These are phyloP conservation scores for Pogostemon cablin DNA, from an alignment of 257 asterid species.

Conservation along the genomic window DNA sequence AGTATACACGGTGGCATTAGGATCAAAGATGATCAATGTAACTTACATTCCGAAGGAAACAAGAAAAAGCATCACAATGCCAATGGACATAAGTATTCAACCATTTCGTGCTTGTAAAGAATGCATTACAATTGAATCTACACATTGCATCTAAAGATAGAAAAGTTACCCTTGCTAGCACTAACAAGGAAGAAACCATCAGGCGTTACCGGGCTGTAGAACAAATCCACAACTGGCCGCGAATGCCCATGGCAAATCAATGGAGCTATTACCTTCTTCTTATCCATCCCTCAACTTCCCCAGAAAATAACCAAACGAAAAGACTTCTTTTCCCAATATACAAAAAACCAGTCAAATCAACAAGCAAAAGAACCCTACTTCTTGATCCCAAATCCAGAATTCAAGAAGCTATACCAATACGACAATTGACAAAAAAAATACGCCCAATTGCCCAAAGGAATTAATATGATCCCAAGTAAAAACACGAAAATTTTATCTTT, in stretches of 20 bases:
- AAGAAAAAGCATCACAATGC: not conserved
- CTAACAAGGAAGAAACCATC: slow-evolving; percentile 96
- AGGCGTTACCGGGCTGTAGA: slow-evolving; percentile 92
- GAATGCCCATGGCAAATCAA: slow-evolving; percentile 99
- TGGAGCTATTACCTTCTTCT: slow-evolving; percentile 88
- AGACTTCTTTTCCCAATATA: slow-evolving; percentile 21
- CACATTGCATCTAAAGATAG: not conserved
- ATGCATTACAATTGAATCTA: not conserved
- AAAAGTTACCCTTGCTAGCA: slow-evolving; percentile 94
- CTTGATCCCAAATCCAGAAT: slow-evolving; percentile 46
- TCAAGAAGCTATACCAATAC: slow-evolving; percentile 34
- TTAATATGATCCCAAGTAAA: slow-evolving; percentile 15
- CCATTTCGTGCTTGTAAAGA: not conserved
- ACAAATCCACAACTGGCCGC: slow-evolving; percentile 97
- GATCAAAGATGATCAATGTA: slow-evolving; percentile 13
- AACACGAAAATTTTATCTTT: not conserved
- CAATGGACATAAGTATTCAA: slow-evolving; percentile 8
- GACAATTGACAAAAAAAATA: slow-evolving; percentile 51
- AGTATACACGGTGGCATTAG: not conserved
- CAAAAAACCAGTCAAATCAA: slow-evolving; percentile 26
- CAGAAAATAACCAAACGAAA: slow-evolving; percentile 15
- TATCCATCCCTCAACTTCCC: slow-evolving; percentile 61
- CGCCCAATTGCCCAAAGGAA: slow-evolving; percentile 38
- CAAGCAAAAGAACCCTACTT: slow-evolving; percentile 36
- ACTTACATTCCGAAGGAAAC: not conserved